Base-by-base conservation (phyloP, 1,284 basidiomycete genomes). In the Leccinum fuscescens region DNA sequence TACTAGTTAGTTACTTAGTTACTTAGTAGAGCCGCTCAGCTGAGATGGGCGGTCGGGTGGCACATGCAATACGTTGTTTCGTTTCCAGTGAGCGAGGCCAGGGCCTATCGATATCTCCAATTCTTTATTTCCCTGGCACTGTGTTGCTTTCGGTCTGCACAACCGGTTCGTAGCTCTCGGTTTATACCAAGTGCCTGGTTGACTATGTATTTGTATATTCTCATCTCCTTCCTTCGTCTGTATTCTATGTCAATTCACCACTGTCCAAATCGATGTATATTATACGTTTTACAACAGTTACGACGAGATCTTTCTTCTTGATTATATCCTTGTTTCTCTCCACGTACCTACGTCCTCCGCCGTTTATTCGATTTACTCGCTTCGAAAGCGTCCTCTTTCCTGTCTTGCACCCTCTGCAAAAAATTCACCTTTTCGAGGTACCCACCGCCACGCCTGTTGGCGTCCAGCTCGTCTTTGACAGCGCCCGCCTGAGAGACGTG, bases 361-460 rank as follows among this genome's bases (percentile, higher is more conserved):
- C 88, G 80, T 69, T 90, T 91, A 57, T 68, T 79, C 56, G 76
- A 66, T 65, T 82, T 84, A 64, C 72, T 80, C 3, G 80, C 77
- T 48, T 90, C 88, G 17, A 89, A 70, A 1, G 78, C 80, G 54
- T 84, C 83, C 53, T 89, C 89, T 72, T 82, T 86, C 60, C 88
- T 79, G 54, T 86, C 84, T 44, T 85, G 86, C 0, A 93, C 91
- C 49, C 92, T 77, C 59, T 86, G 77, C 66, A 94, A 72, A 69
- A 93, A 94, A 50, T 92, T 89, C 24, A 92, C 84, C 74, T 89
- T 92, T 66, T 92, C 91, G 17, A 94, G 77, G 73, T 89, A 93
- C 0, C 91, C 90, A 20, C 89, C 89, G 1, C 85, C 82, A 54
- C 86, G 80, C 54, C 86, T 76, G 62, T 92, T 86, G 1, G 83